These are phyloP conservation scores for Monosporascus ibericus DNA, from an alignment of 2,329 filamentous ascomycete species.

Conservation along the genomic window DNA sequence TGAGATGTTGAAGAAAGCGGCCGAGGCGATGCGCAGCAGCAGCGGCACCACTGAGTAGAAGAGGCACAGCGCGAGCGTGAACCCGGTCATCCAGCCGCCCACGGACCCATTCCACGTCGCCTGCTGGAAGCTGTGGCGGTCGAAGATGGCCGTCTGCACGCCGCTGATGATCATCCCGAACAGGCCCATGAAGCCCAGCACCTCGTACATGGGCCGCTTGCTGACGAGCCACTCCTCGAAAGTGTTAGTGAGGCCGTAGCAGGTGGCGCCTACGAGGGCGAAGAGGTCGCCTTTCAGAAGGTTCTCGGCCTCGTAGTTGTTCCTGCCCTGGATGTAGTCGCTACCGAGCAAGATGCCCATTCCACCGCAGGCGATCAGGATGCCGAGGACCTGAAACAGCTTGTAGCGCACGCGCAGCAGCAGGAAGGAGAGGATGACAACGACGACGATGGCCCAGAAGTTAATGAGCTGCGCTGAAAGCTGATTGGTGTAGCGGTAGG, in stretches of 20 bases:
- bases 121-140: conserved; percentile 63
- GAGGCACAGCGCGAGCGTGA: conserved; percentile 72
- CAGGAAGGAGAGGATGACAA: conserved; percentile 77
- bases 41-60: conserved; percentile 89
- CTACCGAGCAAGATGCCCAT: conserved; percentile 81
- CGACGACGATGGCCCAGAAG: conserved; percentile 96
- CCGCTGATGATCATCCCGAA: conserved; percentile 91
- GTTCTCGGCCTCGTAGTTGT: conserved; percentile 61
- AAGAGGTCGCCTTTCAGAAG: conserved; percentile 90
- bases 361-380: conserved; percentile 84
- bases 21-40: conserved; percentile 81
- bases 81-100: conserved; percentile 81
- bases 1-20: conserved; percentile 95
- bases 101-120: conserved; percentile 62
- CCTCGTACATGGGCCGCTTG: conserved; percentile 83
- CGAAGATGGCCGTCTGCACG: conserved; percentile 85
- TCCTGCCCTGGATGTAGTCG: conserved; percentile 75
- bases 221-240: conserved; percentile 92
- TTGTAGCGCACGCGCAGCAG: conserved; percentile 88
- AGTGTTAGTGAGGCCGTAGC: conserved; percentile 87
- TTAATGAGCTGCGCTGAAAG: conserved; percentile 92
- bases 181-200: conserved; percentile 83
- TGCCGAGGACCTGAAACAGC: conserved; percentile 75
- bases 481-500: conserved; percentile 88
- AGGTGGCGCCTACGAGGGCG: conserved; percentile 78